phyloP scores from a whole-genome alignment of 805 yeast genomes.

The Metschnikowia cubensis region DNA sequence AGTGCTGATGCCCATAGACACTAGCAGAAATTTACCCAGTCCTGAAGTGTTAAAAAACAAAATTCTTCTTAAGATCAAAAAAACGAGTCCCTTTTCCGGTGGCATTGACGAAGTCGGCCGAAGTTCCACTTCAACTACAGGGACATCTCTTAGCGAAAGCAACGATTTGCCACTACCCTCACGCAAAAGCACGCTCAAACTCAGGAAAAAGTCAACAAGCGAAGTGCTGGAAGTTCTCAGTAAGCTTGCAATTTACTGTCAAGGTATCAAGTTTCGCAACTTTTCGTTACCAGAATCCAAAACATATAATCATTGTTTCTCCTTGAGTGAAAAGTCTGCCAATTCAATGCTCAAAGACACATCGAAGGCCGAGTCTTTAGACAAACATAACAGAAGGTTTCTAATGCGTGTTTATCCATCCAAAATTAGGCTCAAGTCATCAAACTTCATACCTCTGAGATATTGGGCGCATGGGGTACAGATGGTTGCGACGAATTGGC shows the following conservation, averaged over 20 bases:
- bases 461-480: conserved; percentile 89
- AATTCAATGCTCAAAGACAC: conserved; percentile 61
- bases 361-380: conserved; percentile 49
- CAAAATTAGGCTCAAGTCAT: conserved; percentile 66
- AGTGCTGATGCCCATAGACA: conserved; percentile 36
- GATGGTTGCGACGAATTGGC: conserved; percentile 98
- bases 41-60: conserved; percentile 70
- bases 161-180: conserved; percentile 13
- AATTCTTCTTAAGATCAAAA: conserved; percentile 76
- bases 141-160: conserved; percentile 42
- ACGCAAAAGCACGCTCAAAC: conserved; percentile 18
- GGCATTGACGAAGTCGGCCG: conserved; percentile 20
- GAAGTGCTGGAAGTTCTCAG: conserved; percentile 44
- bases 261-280: conserved; percentile 75
- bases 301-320: conserved; percentile 75
- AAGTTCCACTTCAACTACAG: conserved; percentile 32
- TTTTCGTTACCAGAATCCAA: conserved; percentile 86
- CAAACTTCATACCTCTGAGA: conserved; percentile 73
- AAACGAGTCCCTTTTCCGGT: conserved; percentile 29
- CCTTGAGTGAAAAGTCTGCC: conserved; percentile 73
- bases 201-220: conserved; percentile 23
- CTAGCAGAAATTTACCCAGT: conserved; percentile 46
- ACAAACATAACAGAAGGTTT: conserved; percentile 72
- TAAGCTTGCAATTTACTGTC: conserved; percentile 63
- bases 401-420: conserved; percentile 89